phyloP scores from a whole-genome alignment of 176 grass and related monocot genomes.

The Dactylis glomerata region DNA sequence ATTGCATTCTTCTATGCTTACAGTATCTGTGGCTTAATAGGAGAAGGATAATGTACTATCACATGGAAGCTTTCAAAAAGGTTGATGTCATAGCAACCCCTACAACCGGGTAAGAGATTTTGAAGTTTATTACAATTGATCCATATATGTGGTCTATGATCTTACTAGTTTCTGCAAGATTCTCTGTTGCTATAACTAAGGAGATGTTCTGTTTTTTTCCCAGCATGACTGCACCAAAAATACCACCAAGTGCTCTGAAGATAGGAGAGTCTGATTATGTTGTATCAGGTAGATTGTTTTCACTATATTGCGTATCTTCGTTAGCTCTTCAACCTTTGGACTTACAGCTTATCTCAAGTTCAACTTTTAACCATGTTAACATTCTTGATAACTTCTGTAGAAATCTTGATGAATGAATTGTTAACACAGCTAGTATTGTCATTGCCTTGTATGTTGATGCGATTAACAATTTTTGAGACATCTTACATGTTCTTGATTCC shows the following conservation, averaged over 20 bases:
- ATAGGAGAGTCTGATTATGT: constrained; percentile 83
- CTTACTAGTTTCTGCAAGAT: neutral
- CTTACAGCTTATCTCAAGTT: neutral
- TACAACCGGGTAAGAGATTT: constrained; percentile 76
- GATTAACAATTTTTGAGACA: neutral
- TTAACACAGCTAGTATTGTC: neutral
- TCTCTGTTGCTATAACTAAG: constrained; percentile 14
- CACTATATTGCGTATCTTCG: neutral
- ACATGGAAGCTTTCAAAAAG: constrained; percentile 97
- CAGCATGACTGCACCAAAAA: constrained; percentile 92
- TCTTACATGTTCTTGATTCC: neutral
- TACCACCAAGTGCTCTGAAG: constrained; percentile 71
- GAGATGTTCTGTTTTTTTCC: constrained; percentile 11
- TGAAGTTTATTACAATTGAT: constrained; percentile 12
- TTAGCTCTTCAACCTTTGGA: constrained; percentile 10
- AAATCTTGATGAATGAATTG: constrained; percentile 1
- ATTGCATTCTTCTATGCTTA: neutral
- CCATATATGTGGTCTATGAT: neutral
- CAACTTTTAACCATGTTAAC: neutral
- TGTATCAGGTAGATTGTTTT: constrained; percentile 53
- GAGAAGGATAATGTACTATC: constrained; percentile 97
- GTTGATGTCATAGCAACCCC: constrained; percentile 94
- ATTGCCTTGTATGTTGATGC: neutral
- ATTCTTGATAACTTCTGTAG: constrained; percentile 7
- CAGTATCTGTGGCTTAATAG: constrained; percentile 43